These are phyloP conservation scores for Candida glaebosa DNA, from an alignment of 805 yeast genomes.

Conservation along the genomic window DNA sequence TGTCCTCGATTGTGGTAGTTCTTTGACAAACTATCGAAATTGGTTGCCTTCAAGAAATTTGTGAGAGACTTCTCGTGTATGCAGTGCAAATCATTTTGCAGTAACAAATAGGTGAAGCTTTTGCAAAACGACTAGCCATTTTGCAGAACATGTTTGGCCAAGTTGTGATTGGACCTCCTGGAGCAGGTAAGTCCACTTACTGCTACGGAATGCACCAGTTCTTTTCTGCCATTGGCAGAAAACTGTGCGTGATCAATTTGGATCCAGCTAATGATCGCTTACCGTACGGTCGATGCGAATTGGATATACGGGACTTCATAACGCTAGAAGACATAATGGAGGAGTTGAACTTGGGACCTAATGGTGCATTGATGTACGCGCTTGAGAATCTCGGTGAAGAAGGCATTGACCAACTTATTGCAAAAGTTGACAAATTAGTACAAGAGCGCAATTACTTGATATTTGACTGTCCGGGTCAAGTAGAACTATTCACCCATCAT, in stretches of 20 bases:
- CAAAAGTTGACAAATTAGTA: conserved; percentile 65
- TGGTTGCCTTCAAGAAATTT: conserved; percentile 1
- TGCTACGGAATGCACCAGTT: conserved; percentile 92
- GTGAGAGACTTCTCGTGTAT: too few species aligned
- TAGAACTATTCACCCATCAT: conserved; percentile 90
- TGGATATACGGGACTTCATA: conserved; percentile 76
- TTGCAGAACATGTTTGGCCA: conserved; percentile 64
- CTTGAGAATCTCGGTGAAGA: conserved; percentile 78
- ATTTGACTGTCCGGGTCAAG: conserved; percentile 97
- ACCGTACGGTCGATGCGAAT: conserved; percentile 54
- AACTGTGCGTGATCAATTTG: conserved; percentile 76
- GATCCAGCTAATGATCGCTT: conserved; percentile 86
- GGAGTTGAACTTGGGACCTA: conserved; percentile 70
- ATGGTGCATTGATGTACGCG: conserved; percentile 90
- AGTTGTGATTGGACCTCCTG: conserved; percentile 96
- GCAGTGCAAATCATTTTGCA: neutral
- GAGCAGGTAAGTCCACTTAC: conserved; percentile 94
- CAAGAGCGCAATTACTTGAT: conserved; percentile 62
- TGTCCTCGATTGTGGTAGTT: neutral
- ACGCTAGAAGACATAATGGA: conserved; percentile 78
- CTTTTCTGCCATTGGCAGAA: conserved; percentile 89
- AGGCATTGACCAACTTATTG: conserved; percentile 89
- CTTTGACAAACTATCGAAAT: neutral
- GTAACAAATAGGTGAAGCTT: too few species aligned
- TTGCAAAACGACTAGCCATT: too few species aligned